Evolutionary conservation across 2,329 filamentous ascomycete genomes (phyloP).

Genomic region (Mollisia scopiformis): DNA sequence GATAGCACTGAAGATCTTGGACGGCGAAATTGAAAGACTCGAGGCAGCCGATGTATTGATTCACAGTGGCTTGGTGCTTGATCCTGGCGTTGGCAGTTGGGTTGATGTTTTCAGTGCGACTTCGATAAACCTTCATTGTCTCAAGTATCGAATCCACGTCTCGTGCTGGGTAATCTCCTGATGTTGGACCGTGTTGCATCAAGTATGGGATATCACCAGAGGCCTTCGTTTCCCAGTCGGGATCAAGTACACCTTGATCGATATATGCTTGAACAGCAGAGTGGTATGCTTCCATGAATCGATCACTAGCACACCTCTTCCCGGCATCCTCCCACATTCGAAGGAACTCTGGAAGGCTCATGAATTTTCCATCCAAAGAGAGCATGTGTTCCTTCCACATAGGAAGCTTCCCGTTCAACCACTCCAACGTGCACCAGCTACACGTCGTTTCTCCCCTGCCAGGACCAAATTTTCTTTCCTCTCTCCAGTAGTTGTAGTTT

Average conservation of each 20-base stretch:
- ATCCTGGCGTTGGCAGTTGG: neutral
- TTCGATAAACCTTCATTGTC: neutral
- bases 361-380: neutral
- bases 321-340: neutral
- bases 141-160: neutral
- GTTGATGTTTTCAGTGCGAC: neutral
- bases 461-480: neutral
- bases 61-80: neutral
- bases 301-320: neutral
- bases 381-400: neutral
- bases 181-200: neutral
- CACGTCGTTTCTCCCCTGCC: neutral
- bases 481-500: neutral
- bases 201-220: neutral
- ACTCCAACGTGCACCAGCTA: neutral
- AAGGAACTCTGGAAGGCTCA: neutral
- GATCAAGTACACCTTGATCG: neutral
- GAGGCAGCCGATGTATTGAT: neutral
- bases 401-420: neutral
- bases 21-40: neutral
- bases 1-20: neutral
- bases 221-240: neutral
- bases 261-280: neutral
- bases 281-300: neutral
- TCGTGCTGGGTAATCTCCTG: neutral